Evolutionary conservation across 2,329 filamentous ascomycete genomes (phyloP).

Genomic region (Pyrenochaeta sp.): DNA sequence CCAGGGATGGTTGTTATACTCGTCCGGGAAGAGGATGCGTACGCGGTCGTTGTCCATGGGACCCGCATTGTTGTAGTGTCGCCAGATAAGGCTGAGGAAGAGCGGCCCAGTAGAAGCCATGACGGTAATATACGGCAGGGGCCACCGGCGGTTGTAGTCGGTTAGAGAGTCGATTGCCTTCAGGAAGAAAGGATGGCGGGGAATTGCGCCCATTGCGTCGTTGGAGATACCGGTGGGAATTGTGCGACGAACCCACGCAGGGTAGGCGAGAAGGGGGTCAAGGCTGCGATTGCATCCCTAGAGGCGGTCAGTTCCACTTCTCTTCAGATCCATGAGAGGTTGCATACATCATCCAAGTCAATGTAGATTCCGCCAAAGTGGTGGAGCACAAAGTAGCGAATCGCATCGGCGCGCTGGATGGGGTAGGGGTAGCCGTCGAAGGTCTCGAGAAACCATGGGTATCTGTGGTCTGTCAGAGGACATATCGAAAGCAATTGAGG

Average conservation of each 20-base stretch:
- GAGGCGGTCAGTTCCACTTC: slow-evolving; percentile 6
- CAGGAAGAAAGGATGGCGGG: slow-evolving; percentile 78
- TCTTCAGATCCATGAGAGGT: neutral
- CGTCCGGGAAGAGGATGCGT: slow-evolving; percentile 73
- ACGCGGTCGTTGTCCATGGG: slow-evolving; percentile 63
- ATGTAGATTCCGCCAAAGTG: slow-evolving; percentile 84
- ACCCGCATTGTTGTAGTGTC: slow-evolving; percentile 70
- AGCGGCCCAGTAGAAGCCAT: slow-evolving; percentile 82
- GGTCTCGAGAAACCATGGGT: slow-evolving; percentile 78
- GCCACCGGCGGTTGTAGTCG: slow-evolving; percentile 73
- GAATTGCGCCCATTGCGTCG: slow-evolving; percentile 78
- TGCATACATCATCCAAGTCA: slow-evolving; percentile 74
- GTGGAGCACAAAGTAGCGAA: slow-evolving; percentile 80
- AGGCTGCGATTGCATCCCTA: slow-evolving; percentile 74
- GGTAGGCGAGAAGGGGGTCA: slow-evolving; percentile 73
- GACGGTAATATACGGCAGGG: slow-evolving; percentile 76
- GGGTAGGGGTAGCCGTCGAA: slow-evolving; percentile 78
- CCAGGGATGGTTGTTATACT: slow-evolving; percentile 74
- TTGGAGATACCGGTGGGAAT: slow-evolving; percentile 81
- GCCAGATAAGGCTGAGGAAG: slow-evolving; percentile 79
- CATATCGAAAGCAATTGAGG: neutral
- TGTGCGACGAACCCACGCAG: slow-evolving; percentile 75
- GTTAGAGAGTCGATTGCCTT: slow-evolving; percentile 73
- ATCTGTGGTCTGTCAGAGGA: slow-evolving; percentile 50
- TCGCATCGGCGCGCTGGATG: slow-evolving; percentile 80